These are phyloP conservation scores for Craspedostauros australis DNA, from an alignment of 108 stramenopile genomes.

Conservation along the genomic window DNA sequence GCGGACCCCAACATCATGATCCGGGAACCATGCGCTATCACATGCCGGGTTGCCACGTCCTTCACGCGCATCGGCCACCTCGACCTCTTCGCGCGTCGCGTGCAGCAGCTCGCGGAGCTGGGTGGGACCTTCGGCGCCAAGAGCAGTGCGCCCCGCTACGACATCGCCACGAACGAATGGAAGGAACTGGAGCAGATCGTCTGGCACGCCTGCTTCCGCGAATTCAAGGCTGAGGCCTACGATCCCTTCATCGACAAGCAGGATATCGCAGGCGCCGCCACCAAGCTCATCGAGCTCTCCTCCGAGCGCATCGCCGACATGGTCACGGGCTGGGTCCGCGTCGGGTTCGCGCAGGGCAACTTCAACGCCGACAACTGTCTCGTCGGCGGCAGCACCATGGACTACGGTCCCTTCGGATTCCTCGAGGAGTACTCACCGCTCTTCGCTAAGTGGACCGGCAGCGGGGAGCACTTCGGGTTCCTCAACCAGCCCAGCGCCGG, in stretches of 20 bases:
- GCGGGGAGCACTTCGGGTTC: slow-evolving; percentile 85
- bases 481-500: slow-evolving; percentile 84
- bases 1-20: slow-evolving; percentile 76
- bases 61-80: slow-evolving; percentile 86
- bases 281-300: slow-evolving; percentile 40
- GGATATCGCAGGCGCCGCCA: slow-evolving; percentile 48
- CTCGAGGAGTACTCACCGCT: slow-evolving; percentile 82
- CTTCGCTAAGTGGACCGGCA: slow-evolving; percentile 81
- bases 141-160: slow-evolving; percentile 11
- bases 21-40: slow-evolving; percentile 80
- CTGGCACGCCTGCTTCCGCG: slow-evolving; percentile 82
- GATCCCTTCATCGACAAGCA: slow-evolving; percentile 40
- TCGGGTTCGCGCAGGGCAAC: slow-evolving; percentile 94
- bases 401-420: slow-evolving; percentile 95
- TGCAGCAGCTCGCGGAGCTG: slow-evolving; percentile 10
- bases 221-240: slow-evolving; percentile 56
- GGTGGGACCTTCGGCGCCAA: no score
- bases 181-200: slow-evolving; percentile 66
- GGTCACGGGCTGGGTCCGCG: slow-evolving; percentile 83
- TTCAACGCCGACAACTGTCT: slow-evolving; percentile 93
- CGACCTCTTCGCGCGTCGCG: slow-evolving; percentile 74
- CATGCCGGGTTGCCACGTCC: slow-evolving; percentile 67
- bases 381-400: slow-evolving; percentile 83
- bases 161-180: slow-evolving; percentile 40
- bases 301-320: slow-evolving; percentile 56